Evolutionary conservation across 2,329 filamentous ascomycete genomes (phyloP).

Genomic region (Verticillium longisporum): DNA sequence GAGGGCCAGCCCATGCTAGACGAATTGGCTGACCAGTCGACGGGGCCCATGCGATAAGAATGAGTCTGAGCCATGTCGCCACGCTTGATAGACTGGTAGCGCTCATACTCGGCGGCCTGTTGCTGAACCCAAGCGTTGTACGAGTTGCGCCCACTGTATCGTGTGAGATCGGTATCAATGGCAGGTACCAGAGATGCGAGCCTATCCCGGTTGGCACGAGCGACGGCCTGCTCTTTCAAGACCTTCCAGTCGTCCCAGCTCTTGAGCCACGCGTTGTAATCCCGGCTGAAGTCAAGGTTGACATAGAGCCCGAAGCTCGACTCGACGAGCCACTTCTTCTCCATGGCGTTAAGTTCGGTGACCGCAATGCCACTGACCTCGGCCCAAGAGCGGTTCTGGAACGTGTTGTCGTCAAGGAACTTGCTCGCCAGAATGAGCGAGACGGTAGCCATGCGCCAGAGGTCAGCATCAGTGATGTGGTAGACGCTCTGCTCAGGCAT

Average conservation of each 20-base stretch:
- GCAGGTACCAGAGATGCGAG: constrained; percentile 37
- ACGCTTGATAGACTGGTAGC: constrained; percentile 37
- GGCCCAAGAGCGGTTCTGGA: constrained; percentile 95
- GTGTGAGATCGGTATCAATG: constrained; percentile 15
- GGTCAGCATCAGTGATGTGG: constrained; percentile 58
- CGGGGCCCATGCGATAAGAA: constrained; percentile 24
- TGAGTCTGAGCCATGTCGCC: constrained; percentile 24
- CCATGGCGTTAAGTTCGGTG: constrained; percentile 74
- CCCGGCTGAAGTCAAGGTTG: constrained; percentile 71
- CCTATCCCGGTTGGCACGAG: constrained; percentile 34
- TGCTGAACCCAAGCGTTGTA: constrained; percentile 44
- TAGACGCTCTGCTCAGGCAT: constrained; percentile 55
- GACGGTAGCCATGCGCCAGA: constrained; percentile 84
- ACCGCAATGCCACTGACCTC: constrained; percentile 90
- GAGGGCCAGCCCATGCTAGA: constrained; percentile 11
- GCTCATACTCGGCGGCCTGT: constrained; percentile 48
- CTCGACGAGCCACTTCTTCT: constrained; percentile 78
- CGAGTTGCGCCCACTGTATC: constrained; percentile 27
- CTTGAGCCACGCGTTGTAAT: constrained; percentile 55
- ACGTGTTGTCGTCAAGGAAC: constrained; percentile 94
- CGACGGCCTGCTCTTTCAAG: constrained; percentile 41
- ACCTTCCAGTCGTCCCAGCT: constrained; percentile 54
- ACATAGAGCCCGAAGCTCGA: constrained; percentile 84
- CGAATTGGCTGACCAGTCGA: constrained; percentile 8
- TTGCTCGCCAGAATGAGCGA: constrained; percentile 85